Conservation (phyloP, 441 rosid species). For the Kokia cookei region DNA sequence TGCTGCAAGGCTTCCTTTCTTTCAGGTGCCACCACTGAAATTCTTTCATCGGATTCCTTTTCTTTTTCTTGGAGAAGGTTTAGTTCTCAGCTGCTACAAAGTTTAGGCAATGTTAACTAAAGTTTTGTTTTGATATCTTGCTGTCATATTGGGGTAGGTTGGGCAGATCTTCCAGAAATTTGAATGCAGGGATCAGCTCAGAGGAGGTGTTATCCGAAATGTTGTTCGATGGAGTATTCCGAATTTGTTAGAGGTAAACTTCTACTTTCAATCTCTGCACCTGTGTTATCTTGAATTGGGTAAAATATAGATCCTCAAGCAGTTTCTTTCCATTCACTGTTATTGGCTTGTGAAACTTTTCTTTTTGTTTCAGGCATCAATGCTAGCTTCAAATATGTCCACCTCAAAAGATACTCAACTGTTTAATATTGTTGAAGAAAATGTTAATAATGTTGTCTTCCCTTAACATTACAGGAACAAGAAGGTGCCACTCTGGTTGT, state of each 20-base stretch:
- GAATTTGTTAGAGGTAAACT: constrained; percentile 61
- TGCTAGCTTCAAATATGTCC: not conserved
- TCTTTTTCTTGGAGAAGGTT: not conserved
- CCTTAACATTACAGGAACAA: constrained; percentile 53
- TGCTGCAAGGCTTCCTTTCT: constrained; percentile 79
- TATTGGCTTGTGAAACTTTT: not conserved
- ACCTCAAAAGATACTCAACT: not conserved
- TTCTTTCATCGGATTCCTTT: not conserved
- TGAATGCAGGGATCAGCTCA: constrained; percentile 51
- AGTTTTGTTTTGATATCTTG: constrained; percentile 2
- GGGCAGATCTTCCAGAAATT: constrained; percentile 90
- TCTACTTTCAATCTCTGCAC: constrained; percentile 2
- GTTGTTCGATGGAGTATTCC: constrained; percentile 90
- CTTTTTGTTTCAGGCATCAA: not conserved
- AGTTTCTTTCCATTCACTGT: not conserved
- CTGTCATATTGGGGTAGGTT: constrained; percentile 34
- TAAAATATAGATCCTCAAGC: not conserved
- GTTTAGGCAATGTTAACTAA: not conserved
- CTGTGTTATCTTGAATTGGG: constrained; percentile 6
- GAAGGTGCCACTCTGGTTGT: constrained; percentile 92
- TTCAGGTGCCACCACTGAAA: constrained; percentile 40
- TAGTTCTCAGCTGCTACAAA: not conserved
- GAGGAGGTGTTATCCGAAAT: constrained; percentile 65
- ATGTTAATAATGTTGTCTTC: constrained; percentile 4
- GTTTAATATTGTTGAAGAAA: not conserved